phyloP scores from a whole-genome alignment of 1,284 basidiomycete species.

The Cryptococcus maquisensis region DNA sequence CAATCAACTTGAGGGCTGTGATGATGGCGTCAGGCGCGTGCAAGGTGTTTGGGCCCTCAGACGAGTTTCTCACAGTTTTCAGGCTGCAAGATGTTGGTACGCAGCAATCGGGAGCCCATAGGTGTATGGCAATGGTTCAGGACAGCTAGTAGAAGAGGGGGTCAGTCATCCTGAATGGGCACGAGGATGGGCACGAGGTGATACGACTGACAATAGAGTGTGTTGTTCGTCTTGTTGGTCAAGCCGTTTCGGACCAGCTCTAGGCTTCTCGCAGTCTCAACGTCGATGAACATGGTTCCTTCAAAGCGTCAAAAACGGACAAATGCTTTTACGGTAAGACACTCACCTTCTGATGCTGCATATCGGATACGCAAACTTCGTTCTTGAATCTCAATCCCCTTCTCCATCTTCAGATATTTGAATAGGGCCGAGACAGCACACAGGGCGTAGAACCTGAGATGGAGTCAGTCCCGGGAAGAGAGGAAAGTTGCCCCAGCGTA shows the following conservation, averaged over 20 bases:
- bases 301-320: constrained; percentile 22
- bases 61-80: constrained; percentile 57
- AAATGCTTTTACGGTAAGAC: neutral
- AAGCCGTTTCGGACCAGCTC: constrained; percentile 76
- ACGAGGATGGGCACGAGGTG: too few species aligned
- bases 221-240: constrained; percentile 63
- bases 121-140: constrained; percentile 80
- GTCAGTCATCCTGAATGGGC: neutral
- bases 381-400: constrained; percentile 61
- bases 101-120: constrained; percentile 75
- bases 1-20: constrained; percentile 61
- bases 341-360: constrained; percentile 60
- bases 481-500: constrained; percentile 47
- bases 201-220: neutral
- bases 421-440: constrained; percentile 80
- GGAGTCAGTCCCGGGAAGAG: neutral
- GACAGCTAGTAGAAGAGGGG: constrained; percentile 1
- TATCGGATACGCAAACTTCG: constrained; percentile 75
- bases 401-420: constrained; percentile 67
- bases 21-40: neutral
- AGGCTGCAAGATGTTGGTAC: constrained; percentile 78
- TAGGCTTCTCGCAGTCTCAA: constrained; percentile 76
- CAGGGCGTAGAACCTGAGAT: constrained; percentile 75
- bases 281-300: constrained; percentile 89
- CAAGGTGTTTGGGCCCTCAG: neutral